A percentile compares a stretch with the other conserved stretches of the same genome.
phyloP scores from a whole-genome alignment of 2,329 filamentous ascomycete genomes.

The Fusarium sp. region DNA sequence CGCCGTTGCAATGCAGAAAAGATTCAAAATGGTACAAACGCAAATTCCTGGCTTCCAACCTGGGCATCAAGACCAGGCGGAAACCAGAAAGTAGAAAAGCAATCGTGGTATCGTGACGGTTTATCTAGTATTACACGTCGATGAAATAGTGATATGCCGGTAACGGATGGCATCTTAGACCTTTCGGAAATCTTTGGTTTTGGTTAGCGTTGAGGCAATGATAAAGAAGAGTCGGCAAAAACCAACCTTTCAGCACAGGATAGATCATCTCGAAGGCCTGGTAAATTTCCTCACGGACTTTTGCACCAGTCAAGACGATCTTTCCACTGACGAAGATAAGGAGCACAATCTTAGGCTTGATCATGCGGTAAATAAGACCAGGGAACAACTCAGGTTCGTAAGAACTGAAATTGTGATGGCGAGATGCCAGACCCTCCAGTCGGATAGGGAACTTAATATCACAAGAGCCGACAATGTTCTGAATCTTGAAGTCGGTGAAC shows the following conservation, averaged over 20 bases:
- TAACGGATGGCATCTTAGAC: constrained; percentile 55
- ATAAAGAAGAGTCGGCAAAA: constrained; percentile 13
- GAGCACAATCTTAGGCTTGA: constrained; percentile 99
- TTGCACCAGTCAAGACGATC: constrained; percentile 97
- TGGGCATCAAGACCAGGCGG: constrained; percentile 44
- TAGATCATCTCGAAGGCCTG: constrained; percentile 98
- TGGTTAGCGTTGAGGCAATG: background rate
- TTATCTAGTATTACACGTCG: constrained; percentile 58
- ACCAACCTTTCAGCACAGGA: constrained; percentile 87
- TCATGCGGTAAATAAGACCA: constrained; percentile 99
- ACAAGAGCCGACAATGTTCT: constrained; percentile 98
- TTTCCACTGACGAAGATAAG: constrained; percentile 98
- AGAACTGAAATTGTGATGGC: constrained; percentile 99
- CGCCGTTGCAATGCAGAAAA: constrained; percentile 69
- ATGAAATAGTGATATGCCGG: constrained; percentile 19
- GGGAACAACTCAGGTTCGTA: constrained; percentile 99
- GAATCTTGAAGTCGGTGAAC: constrained; percentile 99
- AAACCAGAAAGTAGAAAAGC: constrained; percentile 45
- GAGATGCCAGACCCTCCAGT: constrained; percentile 92
- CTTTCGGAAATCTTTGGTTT: constrained; percentile 66
- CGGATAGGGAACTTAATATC: constrained; percentile 99
- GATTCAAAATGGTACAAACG: constrained; percentile 55
- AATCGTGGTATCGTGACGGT: constrained; percentile 63
- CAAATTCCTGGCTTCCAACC: constrained; percentile 18
- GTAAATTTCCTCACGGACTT: constrained; percentile 98